A percentile compares a stretch with the other conserved stretches of the same genome.
Conservation (phyloP, 2,329 filamentous ascomycete genomes). For the Botrytis byssoidea region DNA sequence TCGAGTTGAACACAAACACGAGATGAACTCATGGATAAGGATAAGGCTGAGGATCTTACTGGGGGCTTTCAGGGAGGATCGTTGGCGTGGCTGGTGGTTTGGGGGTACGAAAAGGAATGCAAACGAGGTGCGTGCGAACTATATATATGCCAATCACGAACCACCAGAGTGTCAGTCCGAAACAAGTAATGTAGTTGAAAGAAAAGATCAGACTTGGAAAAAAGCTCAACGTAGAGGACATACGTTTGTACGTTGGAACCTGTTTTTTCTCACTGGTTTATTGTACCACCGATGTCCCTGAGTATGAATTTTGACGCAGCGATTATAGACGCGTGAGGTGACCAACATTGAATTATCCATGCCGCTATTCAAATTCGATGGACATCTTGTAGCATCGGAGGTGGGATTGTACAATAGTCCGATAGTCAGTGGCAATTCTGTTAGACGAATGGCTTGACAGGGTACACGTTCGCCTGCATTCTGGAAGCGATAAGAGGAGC, state of each 20-base stretch:
- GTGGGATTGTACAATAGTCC: neutral
- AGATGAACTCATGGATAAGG: conserved; percentile 17
- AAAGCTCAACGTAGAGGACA: neutral
- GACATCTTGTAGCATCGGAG: neutral
- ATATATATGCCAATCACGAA: neutral
- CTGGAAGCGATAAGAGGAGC: conserved; percentile 11
- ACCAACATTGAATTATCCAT: neutral
- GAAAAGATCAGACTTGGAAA: neutral
- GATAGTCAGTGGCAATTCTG: neutral
- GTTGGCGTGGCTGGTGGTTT: neutral
- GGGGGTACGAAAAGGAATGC: neutral
- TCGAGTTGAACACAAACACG: conserved; percentile 4
- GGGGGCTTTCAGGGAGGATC: neutral
- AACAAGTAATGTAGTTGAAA: neutral
- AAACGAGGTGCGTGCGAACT: conserved; percentile 4
- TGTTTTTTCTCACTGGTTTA: neutral
- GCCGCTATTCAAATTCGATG: neutral
- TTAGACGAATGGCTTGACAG: conserved; percentile 11
- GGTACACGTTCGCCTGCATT: conserved; percentile 3
- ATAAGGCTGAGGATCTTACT: conserved; percentile 10
- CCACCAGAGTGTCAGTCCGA: neutral
- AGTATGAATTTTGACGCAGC: neutral
- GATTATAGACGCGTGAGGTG: neutral
- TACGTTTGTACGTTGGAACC: neutral
- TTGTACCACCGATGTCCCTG: neutral